Percentiles rank a stretch among this genome's conserved stretches.
These are phyloP conservation scores for Citrus hindsii DNA, from an alignment of 345 rosid genomes.

Conservation along the genomic window DNA sequence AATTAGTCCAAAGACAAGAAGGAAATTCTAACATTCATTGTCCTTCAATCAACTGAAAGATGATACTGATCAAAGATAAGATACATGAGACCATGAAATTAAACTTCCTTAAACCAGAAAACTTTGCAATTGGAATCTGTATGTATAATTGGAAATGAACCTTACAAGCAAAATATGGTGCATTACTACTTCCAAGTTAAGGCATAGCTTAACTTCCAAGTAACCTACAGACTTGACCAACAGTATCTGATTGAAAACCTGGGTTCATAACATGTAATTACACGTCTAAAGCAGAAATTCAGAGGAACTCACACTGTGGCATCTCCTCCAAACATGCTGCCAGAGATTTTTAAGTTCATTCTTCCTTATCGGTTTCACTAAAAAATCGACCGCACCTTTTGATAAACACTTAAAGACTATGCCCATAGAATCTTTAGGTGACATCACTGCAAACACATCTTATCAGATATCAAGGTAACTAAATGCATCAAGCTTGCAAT, in stretches of 20 bases:
- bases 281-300: slow-evolving; percentile 12
- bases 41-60: slow-evolving; percentile 2
- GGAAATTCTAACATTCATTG: neutral
- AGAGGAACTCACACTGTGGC: slow-evolving; percentile 61
- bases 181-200: neutral
- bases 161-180: neutral
- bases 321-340: slow-evolving; percentile 90
- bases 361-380: slow-evolving; percentile 82
- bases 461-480: slow-evolving; percentile 5
- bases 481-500: slow-evolving; percentile 26
- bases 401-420: slow-evolving; percentile 82
- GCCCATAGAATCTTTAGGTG: slow-evolving; percentile 77
- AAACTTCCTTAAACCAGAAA: neutral
- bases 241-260: neutral
- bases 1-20: slow-evolving; percentile 8
- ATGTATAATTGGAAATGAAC: neutral
- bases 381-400: slow-evolving; percentile 81
- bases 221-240: neutral
- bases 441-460: slow-evolving; percentile 64
- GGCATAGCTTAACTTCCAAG: neutral
- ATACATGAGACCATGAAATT: neutral
- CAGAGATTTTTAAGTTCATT: slow-evolving; percentile 80
- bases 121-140: neutral
- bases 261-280: slow-evolving; percentile 2
- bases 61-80: neutral